phyloP scores from a whole-genome alignment of 495 filamentous ascomycete genomes.

The Cryomyces minteri region DNA sequence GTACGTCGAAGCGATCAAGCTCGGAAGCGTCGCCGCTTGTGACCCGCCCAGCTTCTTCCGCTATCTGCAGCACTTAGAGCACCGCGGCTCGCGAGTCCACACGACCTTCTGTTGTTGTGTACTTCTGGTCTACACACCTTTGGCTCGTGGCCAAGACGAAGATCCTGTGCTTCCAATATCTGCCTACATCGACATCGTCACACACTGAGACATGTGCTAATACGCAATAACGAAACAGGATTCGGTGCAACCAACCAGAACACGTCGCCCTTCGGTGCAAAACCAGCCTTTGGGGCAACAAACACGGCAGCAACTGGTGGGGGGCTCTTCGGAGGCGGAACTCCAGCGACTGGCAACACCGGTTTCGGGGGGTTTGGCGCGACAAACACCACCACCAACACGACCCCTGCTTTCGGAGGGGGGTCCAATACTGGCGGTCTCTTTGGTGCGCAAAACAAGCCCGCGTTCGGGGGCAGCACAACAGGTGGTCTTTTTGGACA shows the following conservation, averaged over 20 bases:
- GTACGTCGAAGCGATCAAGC: constrained; percentile 14
- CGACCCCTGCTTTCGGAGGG: constrained; percentile 25
- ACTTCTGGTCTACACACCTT: not conserved
- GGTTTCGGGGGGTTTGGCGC: constrained; percentile 37
- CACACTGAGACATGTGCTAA: not conserved
- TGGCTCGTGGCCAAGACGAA: no score
- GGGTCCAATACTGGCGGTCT: constrained; percentile 24
- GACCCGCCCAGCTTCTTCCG: no score
- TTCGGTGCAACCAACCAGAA: constrained; percentile 6
- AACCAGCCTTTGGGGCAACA: constrained; percentile 1
- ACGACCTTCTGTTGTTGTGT: not conserved
- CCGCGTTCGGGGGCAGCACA: constrained; percentile 16
- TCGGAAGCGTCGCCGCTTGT: no score
- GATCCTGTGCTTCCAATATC: no score
- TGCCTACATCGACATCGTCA: no score
- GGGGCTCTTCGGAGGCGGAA: constrained; percentile 3
- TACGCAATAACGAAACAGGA: constrained; percentile 1
- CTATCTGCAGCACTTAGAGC: no score
- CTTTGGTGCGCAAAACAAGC: constrained; percentile 24
- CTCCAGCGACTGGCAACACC: constrained; percentile 13
- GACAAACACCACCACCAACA: constrained; percentile 13
- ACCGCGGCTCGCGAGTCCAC: no score
- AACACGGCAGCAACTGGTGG: not conserved
- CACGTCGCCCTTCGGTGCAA: constrained; percentile 4
- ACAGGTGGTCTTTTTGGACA: constrained; percentile 22